Evolutionary conservation across 805 yeast species (phyloP).

Genomic region (Nakazawaea ernobii): DNA sequence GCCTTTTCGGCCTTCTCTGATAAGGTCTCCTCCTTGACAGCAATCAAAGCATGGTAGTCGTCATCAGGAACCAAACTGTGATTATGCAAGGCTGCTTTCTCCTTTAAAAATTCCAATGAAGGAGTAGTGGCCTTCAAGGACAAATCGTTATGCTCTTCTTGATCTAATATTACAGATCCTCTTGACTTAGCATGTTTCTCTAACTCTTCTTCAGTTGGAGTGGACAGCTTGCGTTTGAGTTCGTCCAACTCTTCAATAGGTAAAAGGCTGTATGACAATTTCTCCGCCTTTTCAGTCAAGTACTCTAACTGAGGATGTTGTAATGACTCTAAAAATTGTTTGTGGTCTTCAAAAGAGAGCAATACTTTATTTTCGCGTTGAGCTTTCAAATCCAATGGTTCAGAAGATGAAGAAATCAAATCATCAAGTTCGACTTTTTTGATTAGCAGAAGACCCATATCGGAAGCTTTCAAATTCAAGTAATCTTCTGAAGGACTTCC

Average conservation of each 20-base stretch:
- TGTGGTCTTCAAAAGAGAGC: constrained; percentile 14
- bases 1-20: constrained; percentile 9
- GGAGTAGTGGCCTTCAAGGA: constrained; percentile 25
- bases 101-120: constrained; percentile 22
- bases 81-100: constrained; percentile 18
- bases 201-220: constrained; percentile 14
- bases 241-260: constrained; percentile 3
- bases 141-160: constrained; percentile 17
- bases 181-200: constrained; percentile 11
- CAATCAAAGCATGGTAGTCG: constrained; percentile 8
- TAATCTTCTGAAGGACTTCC: background rate
- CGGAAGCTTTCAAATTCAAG: background rate
- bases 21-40: constrained; percentile 2
- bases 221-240: constrained; percentile 7
- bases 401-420: constrained; percentile 17
- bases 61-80: constrained; percentile 12
- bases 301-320: constrained; percentile 25
- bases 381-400: constrained; percentile 22
- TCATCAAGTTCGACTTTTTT: constrained; percentile 12
- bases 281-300: constrained; percentile 27
- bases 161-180: constrained; percentile 14
- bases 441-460: constrained; percentile 1
- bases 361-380: constrained; percentile 18
- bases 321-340: constrained; percentile 13
- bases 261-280: constrained; percentile 15